phyloP scores from a whole-genome alignment of 176 grass and related monocot species.

The Microstegium vimineum region DNA sequence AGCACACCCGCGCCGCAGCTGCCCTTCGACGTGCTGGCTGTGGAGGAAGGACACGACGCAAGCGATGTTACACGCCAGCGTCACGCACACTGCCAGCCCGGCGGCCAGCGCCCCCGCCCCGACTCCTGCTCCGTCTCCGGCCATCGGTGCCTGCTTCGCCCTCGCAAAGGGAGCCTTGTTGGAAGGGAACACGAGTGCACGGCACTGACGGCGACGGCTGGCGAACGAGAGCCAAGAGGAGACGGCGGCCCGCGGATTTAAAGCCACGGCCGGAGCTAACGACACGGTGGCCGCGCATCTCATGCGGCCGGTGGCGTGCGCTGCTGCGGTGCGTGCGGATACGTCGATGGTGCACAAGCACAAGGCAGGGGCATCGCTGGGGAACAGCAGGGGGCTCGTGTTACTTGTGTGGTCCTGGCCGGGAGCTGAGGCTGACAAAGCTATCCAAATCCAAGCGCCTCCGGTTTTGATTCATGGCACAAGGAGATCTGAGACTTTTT shows the following conservation, averaged over 20 bases:
- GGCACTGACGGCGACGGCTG: background rate
- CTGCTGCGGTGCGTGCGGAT: background rate
- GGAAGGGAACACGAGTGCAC: background rate
- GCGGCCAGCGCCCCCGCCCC: background rate
- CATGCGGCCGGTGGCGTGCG: background rate
- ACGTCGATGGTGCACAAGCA: background rate
- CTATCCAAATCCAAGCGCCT: background rate
- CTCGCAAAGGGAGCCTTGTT: background rate
- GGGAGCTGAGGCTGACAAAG: background rate
- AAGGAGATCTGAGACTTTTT: too few relatives aligned
- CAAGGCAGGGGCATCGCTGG: background rate
- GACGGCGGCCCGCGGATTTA: background rate
- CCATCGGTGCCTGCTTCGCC: background rate
- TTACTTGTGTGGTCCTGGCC: background rate
- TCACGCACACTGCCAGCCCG: background rate
- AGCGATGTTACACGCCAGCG: background rate
- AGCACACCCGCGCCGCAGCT: too few relatives aligned
- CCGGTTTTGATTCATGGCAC: too few relatives aligned
- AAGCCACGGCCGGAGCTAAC: background rate
- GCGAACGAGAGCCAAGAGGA: background rate
- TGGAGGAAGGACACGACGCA: background rate
- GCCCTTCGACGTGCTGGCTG: background rate
- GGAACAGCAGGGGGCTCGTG: too few relatives aligned
- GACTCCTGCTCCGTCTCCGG: background rate
- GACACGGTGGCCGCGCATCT: background rate